Evolutionary conservation across 768 basidiomycete genomes (phyloP).

Genomic region (Rhodosporidiobolus odoratus): DNA sequence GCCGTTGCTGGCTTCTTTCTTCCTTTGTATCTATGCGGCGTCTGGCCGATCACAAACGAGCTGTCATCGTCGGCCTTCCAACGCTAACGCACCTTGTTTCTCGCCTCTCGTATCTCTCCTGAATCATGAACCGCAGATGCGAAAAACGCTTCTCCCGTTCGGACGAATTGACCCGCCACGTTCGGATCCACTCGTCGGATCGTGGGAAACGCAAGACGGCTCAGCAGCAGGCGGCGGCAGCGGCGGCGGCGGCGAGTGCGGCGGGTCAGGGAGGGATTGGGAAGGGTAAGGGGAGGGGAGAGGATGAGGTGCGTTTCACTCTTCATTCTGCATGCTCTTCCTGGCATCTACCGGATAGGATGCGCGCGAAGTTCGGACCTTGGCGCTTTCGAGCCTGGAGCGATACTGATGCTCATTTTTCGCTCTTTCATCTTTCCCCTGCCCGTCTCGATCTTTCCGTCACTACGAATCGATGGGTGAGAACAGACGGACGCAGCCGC

Average conservation of each 20-base stretch:
- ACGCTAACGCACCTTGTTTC: neutral
- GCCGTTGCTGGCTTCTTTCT: neutral
- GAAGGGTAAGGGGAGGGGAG: neutral
- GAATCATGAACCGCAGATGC: constrained; percentile 51
- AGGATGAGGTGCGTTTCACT: constrained; percentile 27
- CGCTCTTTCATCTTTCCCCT: neutral
- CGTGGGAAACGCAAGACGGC: constrained; percentile 27
- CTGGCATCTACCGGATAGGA: too few species aligned
- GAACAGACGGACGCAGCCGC: constrained; percentile 5
- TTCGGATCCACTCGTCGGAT: constrained; percentile 58
- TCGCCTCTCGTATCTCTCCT: neutral
- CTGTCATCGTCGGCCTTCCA: neutral
- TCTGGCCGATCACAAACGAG: too few species aligned
- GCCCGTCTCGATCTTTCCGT: too few species aligned
- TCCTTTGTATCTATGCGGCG: neutral
- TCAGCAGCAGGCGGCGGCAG: constrained; percentile 21
- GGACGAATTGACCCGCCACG: constrained; percentile 96
- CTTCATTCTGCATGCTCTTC: neutral
- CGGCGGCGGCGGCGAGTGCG: neutral
- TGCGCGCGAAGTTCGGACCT: too few species aligned
- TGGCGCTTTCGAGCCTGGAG: neutral
- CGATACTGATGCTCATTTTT: neutral
- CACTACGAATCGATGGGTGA: too few species aligned
- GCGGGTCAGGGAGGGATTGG: neutral
- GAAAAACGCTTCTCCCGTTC: constrained; percentile 96